Evolutionary conservation across 768 basidiomycete species (phyloP), one percentile per base, ranked within the genome.

Genomic region (Neoboletus subvelutipes): DNA sequence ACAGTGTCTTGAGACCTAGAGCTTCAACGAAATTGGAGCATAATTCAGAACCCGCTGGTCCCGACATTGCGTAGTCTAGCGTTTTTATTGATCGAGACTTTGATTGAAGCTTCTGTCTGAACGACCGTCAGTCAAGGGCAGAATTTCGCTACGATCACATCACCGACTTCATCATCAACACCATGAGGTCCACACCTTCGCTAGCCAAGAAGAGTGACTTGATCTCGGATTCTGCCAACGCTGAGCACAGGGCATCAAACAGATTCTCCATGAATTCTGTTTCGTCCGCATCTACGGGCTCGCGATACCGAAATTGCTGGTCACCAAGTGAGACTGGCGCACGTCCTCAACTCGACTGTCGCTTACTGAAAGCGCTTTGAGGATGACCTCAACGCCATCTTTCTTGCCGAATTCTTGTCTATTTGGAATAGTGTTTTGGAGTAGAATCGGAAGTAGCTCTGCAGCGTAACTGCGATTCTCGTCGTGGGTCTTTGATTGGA

Each of bases 201-300:
- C 87, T 87, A 11, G 86, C 83, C n/a, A 94, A 75, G 74, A 99
- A 98, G 4, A 85, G 73, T 18, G 80, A 71, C 73, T 98, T 98
- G 69, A 89, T 84, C 46, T 85, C 77, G 15, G 86, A 78, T 71
- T 96, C 94, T 34, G 78, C 83, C 24, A 98, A 77, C 0, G 87
- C 81, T 1, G 94, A 95, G 69, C 97, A 98, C 24, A 99, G 73
- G 0, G 86, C 73, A 68, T 98, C 92, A 67, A 98, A 98, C 4
- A 93, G 66, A 71, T 99, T 98, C 70, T 98, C 97, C 94, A 98
- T 95, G 73, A 94, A 98, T 71, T 99, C 97, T 5, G 85, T 79
- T 74, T 99, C 97, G 59, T 98, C 97, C 9, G 87, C 80, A 61
- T 94, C 87, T 0, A 77, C 76, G 15, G 96, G 96, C 67, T 98